Percentiles rank a stretch among this genome's conserved stretches.
phyloP scores from a whole-genome alignment of 768 basidiomycete species.

The Tylopilus rubrobrunneus region DNA sequence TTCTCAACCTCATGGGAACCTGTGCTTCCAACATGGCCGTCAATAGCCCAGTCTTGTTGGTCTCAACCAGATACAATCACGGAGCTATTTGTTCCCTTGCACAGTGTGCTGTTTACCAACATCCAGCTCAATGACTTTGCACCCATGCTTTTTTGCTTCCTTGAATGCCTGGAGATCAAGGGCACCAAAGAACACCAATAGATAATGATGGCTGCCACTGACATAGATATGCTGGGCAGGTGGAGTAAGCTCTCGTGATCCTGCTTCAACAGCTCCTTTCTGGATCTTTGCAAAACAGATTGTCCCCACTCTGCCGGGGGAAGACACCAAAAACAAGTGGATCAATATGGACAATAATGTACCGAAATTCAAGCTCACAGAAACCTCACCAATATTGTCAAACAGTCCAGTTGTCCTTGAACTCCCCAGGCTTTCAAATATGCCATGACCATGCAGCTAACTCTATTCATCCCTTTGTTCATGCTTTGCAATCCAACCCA shows the following conservation, averaged over 20 bases:
- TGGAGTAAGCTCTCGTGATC: conserved; percentile 40
- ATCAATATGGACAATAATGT: conserved; percentile 65
- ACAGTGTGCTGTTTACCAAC: conserved; percentile 96
- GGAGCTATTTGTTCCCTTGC: conserved; percentile 86
- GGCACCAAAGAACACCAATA: conserved; percentile 82
- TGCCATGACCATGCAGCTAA: conserved; percentile 74
- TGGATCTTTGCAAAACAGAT: conserved; percentile 51
- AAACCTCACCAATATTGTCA: conserved; percentile 26
- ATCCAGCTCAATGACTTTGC: conserved; percentile 92
- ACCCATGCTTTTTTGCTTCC: conserved; percentile 74
- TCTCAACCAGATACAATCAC: conserved; percentile 66
- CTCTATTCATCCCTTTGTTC: conserved; percentile 72
- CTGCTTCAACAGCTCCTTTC: conserved; percentile 34
- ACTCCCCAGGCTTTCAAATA: conserved; percentile 65
- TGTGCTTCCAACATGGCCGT: conserved; percentile 84
- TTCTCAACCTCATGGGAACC: conserved; percentile 91
- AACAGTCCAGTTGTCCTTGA: conserved; percentile 39
- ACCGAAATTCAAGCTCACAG: conserved; percentile 17
- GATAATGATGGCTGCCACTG: conserved; percentile 94
- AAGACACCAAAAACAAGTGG: conserved; percentile 43
- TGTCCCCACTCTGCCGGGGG: conserved; percentile 25
- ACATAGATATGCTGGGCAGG: conserved; percentile 68
- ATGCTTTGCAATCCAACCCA: conserved; percentile 63
- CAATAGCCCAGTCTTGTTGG: conserved; percentile 56
- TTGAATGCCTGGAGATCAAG: conserved; percentile 83